Percentiles rank a stretch among this genome's conserved stretches.
Conservation (phyloP, 176 grass and related monocot species). For the Triticum urartu region DNA sequence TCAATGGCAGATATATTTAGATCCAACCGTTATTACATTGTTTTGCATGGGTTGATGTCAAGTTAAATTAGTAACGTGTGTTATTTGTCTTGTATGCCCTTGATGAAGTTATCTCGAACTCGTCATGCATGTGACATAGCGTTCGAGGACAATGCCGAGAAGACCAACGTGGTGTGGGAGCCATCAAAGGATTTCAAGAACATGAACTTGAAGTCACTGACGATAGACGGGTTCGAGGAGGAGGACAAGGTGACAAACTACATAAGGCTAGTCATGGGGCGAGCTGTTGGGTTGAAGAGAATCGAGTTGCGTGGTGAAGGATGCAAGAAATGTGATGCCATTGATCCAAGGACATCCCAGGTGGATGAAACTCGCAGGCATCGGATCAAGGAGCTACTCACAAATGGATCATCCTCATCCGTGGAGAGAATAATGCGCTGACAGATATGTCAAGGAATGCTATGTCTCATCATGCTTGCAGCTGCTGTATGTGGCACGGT, state of each 20-base stretch:
- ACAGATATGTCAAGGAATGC: too few species aligned
- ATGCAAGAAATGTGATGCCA: not conserved
- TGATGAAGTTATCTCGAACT: not conserved
- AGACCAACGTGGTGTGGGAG: not conserved
- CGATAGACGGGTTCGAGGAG: not conserved
- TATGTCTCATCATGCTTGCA: too few species aligned
- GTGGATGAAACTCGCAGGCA: not conserved
- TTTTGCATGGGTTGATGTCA: not conserved
- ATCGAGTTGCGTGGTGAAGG: not conserved
- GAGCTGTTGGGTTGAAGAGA: not conserved
- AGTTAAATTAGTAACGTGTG: not conserved
- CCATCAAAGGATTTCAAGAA: slow-evolving; percentile 4
- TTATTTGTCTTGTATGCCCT: not conserved
- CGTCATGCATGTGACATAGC: not conserved
- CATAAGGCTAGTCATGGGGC: slow-evolving; percentile 14
- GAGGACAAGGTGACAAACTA: slow-evolving; percentile 3
- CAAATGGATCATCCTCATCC: not conserved
- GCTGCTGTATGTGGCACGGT: too few species aligned
- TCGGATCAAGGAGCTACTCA: not conserved
- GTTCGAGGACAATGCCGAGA: not conserved
- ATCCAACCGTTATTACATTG: not conserved
- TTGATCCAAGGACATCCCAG: not conserved
- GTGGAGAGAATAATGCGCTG: too few species aligned
- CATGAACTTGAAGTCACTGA: not conserved
- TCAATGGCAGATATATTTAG: too few species aligned